Conservation (phyloP, 2,329 filamentous ascomycete species). For the Talaromyces sp. region DNA sequence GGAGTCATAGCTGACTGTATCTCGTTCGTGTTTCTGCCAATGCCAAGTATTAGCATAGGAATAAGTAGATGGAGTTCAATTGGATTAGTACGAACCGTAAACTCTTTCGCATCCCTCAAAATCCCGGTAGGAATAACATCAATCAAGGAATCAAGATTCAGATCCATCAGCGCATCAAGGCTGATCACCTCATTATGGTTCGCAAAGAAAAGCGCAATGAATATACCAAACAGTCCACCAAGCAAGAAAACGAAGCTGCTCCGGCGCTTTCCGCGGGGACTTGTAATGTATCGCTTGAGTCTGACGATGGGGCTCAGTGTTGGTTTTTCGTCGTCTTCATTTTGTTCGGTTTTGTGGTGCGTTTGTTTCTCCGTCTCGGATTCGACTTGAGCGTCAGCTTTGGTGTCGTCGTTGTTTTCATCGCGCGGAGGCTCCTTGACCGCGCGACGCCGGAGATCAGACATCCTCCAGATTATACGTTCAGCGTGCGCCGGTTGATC, state of each 20-base stretch:
- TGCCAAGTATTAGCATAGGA: conserved; percentile 13
- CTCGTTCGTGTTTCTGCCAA: conserved; percentile 71
- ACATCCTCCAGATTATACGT: conserved; percentile 24
- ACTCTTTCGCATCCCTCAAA: conserved; percentile 77
- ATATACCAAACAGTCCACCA: conserved; percentile 83
- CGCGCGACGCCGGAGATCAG: conserved; percentile 43
- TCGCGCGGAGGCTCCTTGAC: conserved; percentile 30
- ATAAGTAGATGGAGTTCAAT: conserved; percentile 19
- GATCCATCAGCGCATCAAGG: conserved; percentile 65
- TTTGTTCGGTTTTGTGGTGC: not conserved
- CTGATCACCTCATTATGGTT: conserved; percentile 86
- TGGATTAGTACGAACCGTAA: conserved; percentile 60
- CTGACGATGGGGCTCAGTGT: conserved; percentile 33
- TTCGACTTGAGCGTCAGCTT: not conserved
- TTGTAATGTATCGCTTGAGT: conserved; percentile 21
- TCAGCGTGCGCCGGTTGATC: not conserved
- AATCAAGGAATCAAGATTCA: conserved; percentile 79
- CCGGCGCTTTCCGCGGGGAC: conserved; percentile 62
- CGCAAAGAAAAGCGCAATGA: conserved; percentile 87
- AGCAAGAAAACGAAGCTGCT: conserved; percentile 81
- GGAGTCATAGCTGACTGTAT: conserved; percentile 85
- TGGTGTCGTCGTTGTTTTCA: conserved; percentile 18
- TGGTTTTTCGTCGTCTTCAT: conserved; percentile 22
- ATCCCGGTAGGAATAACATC: conserved; percentile 86
- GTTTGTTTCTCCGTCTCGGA: conserved; percentile 12